These are phyloP conservation scores for Ilex asprella DNA, from an alignment of 257 asterid genomes.

Conservation along the genomic window DNA sequence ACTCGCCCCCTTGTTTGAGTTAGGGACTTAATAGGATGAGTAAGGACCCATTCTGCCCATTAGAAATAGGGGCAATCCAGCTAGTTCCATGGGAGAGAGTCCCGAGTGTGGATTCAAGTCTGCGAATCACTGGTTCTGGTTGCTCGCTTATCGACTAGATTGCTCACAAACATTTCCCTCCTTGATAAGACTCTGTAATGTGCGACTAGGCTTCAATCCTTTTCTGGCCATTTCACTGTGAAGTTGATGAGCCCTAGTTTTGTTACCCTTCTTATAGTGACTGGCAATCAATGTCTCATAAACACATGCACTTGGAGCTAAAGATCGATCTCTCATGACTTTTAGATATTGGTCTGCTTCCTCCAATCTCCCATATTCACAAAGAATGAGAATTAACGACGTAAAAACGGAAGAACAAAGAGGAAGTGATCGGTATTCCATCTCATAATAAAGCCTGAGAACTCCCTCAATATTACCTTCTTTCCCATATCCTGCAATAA, in stretches of 20 bases:
- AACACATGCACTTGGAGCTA: conserved; percentile 24
- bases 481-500: conserved; percentile 52
- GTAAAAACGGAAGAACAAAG: conserved; percentile 30
- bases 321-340: conserved; percentile 31
- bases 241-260: conserved; percentile 28
- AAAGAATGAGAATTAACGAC: conserved; percentile 34
- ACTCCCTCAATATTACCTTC: conserved; percentile 39
- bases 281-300: conserved; percentile 30
- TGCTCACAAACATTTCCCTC: no score
- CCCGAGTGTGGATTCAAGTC: no score
- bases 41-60: no score
- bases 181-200: no score
- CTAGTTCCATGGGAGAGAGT: no score
- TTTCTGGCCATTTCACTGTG: conserved; percentile 26
- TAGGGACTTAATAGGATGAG: no score
- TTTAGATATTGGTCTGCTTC: conserved; percentile 46
- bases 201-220: not conserved
- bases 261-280: conserved; percentile 33
- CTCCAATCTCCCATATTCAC: conserved; percentile 42
- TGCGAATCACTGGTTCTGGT: no score
- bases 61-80: no score
- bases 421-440: conserved; percentile 51
- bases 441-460: conserved; percentile 56
- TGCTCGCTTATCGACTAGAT: no score
- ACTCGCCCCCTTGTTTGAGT: no score